Evolutionary conservation across 2,329 filamentous ascomycete species (phyloP).

Genomic region (Penicillium sp.): DNA sequence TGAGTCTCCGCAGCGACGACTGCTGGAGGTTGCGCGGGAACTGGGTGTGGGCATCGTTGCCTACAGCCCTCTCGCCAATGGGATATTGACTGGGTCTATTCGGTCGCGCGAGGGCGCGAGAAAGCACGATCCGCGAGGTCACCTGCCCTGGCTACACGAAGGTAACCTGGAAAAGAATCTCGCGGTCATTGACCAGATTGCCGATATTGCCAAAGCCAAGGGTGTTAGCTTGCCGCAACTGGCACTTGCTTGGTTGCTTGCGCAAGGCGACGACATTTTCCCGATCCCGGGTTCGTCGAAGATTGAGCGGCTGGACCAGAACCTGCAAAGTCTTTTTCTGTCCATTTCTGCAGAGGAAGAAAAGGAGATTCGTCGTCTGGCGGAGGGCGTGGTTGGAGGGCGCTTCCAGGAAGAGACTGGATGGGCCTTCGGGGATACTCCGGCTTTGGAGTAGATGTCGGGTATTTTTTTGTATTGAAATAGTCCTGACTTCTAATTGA

Average conservation of each 20-base stretch:
- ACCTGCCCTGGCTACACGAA: constrained; percentile 49
- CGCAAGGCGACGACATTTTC: constrained; percentile 59
- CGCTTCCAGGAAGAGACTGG: constrained; percentile 17
- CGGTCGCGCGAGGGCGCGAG: constrained; percentile 38
- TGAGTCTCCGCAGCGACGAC: constrained; percentile 33
- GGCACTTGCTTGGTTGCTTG: constrained; percentile 61
- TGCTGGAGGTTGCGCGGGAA: constrained; percentile 31
- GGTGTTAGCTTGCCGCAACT: constrained; percentile 56
- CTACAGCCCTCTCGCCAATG: constrained; percentile 45
- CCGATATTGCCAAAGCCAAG: constrained; percentile 53
- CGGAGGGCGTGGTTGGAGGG: constrained; percentile 8
- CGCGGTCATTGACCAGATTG: constrained; percentile 52
- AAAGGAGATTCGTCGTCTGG: constrained; percentile 9
- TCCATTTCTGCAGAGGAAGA: constrained; percentile 17
- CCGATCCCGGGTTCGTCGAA: constrained; percentile 58
- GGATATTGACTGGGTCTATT: constrained; percentile 46
- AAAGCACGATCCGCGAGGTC: constrained; percentile 47
- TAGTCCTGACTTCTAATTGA: too few species aligned
- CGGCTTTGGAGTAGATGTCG: constrained; percentile 3
- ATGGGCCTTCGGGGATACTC: constrained; percentile 19
- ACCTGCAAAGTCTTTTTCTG: constrained; percentile 27
- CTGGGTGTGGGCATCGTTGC: constrained; percentile 42
- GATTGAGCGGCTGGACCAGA: constrained; percentile 47
- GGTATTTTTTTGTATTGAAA: too few species aligned
- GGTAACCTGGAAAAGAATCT: constrained; percentile 59